Base-by-base conservation (phyloP, 2,329 filamentous ascomycete species). In the Cyphellophora attinorum region DNA sequence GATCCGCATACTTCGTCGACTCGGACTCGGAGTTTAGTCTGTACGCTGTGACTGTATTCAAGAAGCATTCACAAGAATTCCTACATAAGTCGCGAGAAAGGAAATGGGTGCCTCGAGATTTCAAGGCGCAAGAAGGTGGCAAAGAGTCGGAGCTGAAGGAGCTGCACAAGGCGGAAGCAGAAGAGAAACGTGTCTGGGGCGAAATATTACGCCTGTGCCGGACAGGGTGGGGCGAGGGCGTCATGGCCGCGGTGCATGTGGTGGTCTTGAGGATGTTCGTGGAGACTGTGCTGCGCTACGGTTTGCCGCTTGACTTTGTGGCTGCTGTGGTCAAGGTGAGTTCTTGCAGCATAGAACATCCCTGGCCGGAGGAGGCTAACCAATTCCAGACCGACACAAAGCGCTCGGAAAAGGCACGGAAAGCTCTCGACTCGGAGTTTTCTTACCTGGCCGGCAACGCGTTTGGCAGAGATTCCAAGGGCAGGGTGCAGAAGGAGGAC, bases 211-310 rank as follows among this genome's bases (percentile, higher is more conserved):
- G 86, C 46, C 70, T 95, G 50, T 85, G 81, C 11, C 72, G 88
- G 43, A 93, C 85, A n/a, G 86, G 85, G 11, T 98, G 91, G 76
- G 89, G 85, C 54, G 91, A 98, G 64, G 81, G 81, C 43, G 85
- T 94, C 46, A 94, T 94, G 85, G 81, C 89, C 35, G 94, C 88
- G 85, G 74, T 93, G 32, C 91, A 98, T 55, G 82, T 94, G 17
- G 68, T 96, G 52, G 83, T 88, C 5, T 64, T 98, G 51, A 72
- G 91, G 35, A 88, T 96, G 13, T 98, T 96, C 60, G 91, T 98
- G 13, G 91, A 98, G 70, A 94, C 88, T 4, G 91, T 98, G n/a
- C 67, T 98, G 54, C 77, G 91, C 46, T 98, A 98, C 54, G 91
- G 91, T 17, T 61, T 98, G 50, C 91, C 91, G 31, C 64, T 95